Conservation (phyloP, 805 yeast species). For the Kuraishia floccosa region DNA sequence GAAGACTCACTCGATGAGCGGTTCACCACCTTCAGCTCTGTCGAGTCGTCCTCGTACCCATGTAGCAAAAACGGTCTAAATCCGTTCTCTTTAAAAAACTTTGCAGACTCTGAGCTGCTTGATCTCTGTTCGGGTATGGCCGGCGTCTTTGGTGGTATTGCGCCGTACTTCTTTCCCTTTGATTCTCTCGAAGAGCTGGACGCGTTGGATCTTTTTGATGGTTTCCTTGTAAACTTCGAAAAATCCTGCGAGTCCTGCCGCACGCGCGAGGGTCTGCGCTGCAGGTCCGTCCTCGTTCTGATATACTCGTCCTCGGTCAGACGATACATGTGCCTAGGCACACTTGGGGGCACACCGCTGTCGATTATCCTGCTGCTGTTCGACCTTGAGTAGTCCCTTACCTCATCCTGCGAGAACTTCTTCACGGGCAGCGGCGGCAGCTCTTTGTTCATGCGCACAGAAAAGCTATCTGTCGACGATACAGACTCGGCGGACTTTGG, state of each 20-base stretch:
- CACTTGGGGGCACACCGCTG: conserved; percentile 5
- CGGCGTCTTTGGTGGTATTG: no score
- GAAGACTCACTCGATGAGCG: no score
- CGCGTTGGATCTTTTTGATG: no score
- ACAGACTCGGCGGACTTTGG: conserved; percentile 2
- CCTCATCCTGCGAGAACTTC: conserved; percentile 9
- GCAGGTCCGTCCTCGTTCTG: not conserved
- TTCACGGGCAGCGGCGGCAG: conserved; percentile 13
- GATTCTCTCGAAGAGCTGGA: no score
- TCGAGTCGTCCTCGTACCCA: conserved; percentile 14
- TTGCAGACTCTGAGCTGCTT: conserved; percentile 1
- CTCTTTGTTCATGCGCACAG: conserved; percentile 2
- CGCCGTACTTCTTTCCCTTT: no score
- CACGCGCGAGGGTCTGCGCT: not conserved
- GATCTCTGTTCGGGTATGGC: no score
- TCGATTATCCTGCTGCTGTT: conserved; percentile 2
- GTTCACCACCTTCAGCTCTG: conserved; percentile 9
- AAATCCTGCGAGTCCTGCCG: no score
- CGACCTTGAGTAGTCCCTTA: conserved; percentile 10
- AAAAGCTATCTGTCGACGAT: no score
- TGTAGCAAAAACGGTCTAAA: conserved; percentile 13
- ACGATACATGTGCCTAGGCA: conserved; percentile 2
- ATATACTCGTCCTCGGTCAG: not conserved
- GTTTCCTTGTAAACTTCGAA: no score
- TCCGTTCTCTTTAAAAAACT: not conserved